Base-by-base conservation (phyloP, 495 filamentous ascomycete species). In the Cercophora scortea region DNA sequence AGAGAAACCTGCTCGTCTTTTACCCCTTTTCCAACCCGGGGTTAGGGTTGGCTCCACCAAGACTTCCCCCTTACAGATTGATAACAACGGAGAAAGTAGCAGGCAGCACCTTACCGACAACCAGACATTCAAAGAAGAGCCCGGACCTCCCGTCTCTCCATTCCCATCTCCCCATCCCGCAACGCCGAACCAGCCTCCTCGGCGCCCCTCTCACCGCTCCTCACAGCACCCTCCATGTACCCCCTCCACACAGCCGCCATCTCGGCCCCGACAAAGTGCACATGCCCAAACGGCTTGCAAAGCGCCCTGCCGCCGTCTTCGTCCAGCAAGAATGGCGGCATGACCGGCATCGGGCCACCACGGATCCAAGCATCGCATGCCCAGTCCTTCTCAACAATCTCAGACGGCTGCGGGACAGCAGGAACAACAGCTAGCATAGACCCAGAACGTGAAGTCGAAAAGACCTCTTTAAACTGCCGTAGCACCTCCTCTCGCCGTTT, bases 211-310 rank as follows among this genome's bases (percentile, higher is more conserved):
- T 67, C 49, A 0, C 73, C 74, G 35, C 54, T 61, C 11, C 64
- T 40, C 8, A 76, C 50, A 3, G 75, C 75, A 0, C 76, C 75
- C 52, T 78, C 73, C 73, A 79, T 77, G 52, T 73, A 75, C 15
- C 75, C 75, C 51, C 63, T 67, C 73, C 74, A 78, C 16, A 64
- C 62, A 9, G 33, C 52, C 3, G 71, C 59, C 25, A 64, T 73
- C 60, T 78, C 76, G 4, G 71, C 72, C 1, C 74, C 75, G 0
- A 64, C 70, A 61, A 79, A 79, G 53, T 78, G 76, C 13, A 76
- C n/a, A 52, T 68, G 61, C 1, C 63, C 57, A 55, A 62, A 62
- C 10, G 56, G 58, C 25, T 56, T 56, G 9, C 48, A 52, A 13
- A 71, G 39, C 8, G 47, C 56, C 4, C 57, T 49, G 8, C 65